phyloP scores from a whole-genome alignment of 2,329 filamentous ascomycete species.

The Colletotrichum sp. region DNA sequence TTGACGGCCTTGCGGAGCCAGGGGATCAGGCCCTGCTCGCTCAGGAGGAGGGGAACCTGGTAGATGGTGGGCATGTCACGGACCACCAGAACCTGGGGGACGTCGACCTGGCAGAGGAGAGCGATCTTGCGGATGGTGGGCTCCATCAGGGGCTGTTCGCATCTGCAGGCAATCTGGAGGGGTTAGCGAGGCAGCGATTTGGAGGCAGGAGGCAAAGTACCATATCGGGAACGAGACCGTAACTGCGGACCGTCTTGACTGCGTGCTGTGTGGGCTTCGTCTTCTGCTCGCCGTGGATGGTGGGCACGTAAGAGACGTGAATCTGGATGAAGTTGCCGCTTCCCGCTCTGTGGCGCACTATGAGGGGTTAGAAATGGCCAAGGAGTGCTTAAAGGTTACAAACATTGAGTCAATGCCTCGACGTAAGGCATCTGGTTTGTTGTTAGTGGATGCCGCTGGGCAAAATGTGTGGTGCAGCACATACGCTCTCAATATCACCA shows the following conservation, averaged over 20 bases:
- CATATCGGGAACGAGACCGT: constrained; percentile 75
- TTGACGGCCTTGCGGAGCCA: constrained; percentile 70
- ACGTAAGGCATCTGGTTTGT: constrained; percentile 73
- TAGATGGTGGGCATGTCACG: constrained; percentile 90
- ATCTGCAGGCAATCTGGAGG: constrained; percentile 85
- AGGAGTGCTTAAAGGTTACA: neutral
- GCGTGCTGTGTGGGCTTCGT: constrained; percentile 96
- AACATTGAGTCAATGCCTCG: constrained; percentile 77
- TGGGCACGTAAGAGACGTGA: constrained; percentile 86
- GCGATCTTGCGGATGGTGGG: constrained; percentile 87
- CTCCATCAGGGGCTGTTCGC: constrained; percentile 76
- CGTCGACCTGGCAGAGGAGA: constrained; percentile 84
- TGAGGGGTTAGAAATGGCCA: neutral
- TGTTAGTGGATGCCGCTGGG: neutral
- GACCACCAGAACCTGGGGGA: constrained; percentile 86
- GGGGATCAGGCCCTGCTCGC: constrained; percentile 77
- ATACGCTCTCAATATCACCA: constrained; percentile 78
- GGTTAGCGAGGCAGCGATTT: neutral
- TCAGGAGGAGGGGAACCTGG: constrained; percentile 90
- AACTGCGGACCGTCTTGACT: constrained; percentile 82
- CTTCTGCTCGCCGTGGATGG: constrained; percentile 78
- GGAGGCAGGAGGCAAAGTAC: constrained; percentile 43
- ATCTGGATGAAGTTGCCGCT: constrained; percentile 87
- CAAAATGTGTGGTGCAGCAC: neutral
- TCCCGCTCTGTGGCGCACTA: constrained; percentile 70